Conservation (phyloP, 2,329 filamentous ascomycete species). For the Myriosclerotinia scirpicola region DNA sequence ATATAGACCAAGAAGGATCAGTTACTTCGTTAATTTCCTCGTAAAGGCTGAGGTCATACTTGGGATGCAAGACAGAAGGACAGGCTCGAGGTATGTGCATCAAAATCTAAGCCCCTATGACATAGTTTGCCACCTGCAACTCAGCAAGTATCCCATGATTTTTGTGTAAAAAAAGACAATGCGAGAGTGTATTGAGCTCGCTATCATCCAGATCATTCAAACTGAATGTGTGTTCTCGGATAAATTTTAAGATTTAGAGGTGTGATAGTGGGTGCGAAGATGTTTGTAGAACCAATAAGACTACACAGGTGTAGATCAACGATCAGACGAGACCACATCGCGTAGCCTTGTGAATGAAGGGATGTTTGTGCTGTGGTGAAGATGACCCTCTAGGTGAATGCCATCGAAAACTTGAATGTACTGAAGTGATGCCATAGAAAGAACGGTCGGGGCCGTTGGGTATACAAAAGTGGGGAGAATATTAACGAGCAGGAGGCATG, state of each 20-base stretch:
- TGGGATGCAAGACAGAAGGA: background rate
- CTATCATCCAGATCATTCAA: background rate
- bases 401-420: background rate
- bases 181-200: background rate
- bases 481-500: background rate
- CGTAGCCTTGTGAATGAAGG: background rate
- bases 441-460: background rate
- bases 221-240: background rate
- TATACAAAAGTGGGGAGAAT: slow-evolving; percentile 1
- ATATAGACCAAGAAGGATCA: background rate
- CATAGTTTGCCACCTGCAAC: slow-evolving; percentile 12
- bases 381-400: background rate
- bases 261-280: background rate
- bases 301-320: background rate
- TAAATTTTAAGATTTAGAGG: background rate
- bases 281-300: background rate
- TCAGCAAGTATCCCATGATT: background rate
- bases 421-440: background rate
- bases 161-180: background rate
- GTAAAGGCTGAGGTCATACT: background rate
- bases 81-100: background rate
- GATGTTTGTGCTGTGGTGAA: background rate
- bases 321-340: background rate
- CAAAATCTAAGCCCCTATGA: background rate
- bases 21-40: background rate